Percentiles rank a stretch among this genome's conserved stretches.
These are phyloP conservation scores for Botrytis aclada DNA, from an alignment of 2,329 filamentous ascomycete genomes.

Conservation along the genomic window DNA sequence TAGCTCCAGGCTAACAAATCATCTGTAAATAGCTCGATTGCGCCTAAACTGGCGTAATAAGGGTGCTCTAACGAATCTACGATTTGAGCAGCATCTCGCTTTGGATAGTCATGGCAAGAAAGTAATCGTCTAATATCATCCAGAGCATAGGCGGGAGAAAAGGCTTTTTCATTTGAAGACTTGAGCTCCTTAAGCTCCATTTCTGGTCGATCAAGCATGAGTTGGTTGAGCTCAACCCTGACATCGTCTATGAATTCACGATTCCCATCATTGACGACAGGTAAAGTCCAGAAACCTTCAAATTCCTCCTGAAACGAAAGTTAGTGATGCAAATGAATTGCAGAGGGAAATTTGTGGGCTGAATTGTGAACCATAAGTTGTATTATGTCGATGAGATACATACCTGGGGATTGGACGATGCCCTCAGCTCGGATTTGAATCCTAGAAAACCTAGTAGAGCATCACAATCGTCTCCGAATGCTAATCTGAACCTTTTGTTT, in stretches of 20 bases:
- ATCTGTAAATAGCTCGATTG: slow-evolving; percentile 60
- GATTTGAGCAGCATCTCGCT: slow-evolving; percentile 30
- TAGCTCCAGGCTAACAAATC: slow-evolving; percentile 60
- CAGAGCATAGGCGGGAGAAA: slow-evolving; percentile 25
- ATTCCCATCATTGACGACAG: slow-evolving; percentile 31
- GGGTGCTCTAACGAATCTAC: slow-evolving; percentile 41
- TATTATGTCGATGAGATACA: slow-evolving; percentile 25
- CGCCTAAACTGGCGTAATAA: slow-evolving; percentile 61
- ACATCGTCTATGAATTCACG: slow-evolving; percentile 53
- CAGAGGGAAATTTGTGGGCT: neutral
- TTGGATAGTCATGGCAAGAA: slow-evolving; percentile 35
- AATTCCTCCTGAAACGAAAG: slow-evolving; percentile 29
- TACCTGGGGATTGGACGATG: slow-evolving; percentile 39
- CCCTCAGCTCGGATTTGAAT: slow-evolving; percentile 46
- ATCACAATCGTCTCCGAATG: slow-evolving; percentile 61
- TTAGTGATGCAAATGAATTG: neutral
- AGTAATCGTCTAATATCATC: slow-evolving; percentile 33
- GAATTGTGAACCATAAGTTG: neutral
- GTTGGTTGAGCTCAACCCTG: slow-evolving; percentile 49
- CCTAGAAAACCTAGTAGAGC: slow-evolving; percentile 55
- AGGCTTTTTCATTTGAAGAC: slow-evolving; percentile 4
- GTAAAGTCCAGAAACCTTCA: slow-evolving; percentile 37
- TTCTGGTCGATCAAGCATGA: slow-evolving; percentile 26
- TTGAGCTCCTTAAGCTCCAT: slow-evolving; percentile 25
- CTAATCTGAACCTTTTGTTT: slow-evolving; percentile 63